A percentile compares a stretch with the other conserved stretches of the same genome.
Evolutionary conservation across 192 early-diverging fungal genomes (phyloP).

Genomic region (Kickxella alabastrina): DNA sequence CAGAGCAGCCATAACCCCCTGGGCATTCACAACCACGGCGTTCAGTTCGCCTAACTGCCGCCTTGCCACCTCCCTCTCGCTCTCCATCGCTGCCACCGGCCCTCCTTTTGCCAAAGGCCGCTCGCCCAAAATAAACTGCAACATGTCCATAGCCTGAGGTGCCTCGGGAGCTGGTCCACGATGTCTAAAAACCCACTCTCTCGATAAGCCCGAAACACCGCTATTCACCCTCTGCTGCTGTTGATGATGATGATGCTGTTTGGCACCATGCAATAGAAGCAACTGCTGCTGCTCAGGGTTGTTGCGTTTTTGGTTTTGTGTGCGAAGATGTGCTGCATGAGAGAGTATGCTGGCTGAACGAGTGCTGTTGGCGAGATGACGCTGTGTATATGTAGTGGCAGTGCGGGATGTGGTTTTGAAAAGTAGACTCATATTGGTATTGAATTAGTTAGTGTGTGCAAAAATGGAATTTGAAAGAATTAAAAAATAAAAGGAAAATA

Average conservation of each 20-base stretch:
- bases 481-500: conserved; percentile 5
- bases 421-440: no score
- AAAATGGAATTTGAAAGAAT: conserved; percentile 1
- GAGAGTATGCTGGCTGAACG: conserved; percentile 20
- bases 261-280: not conserved
- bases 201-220: no score
- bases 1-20: not conserved
- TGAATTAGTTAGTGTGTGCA: no score
- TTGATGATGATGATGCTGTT: conserved; percentile 8
- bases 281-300: not conserved
- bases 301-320: not conserved
- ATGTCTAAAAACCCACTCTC: conserved; percentile 5
- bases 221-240: no score
- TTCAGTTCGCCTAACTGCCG: not conserved
- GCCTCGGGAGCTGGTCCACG: conserved; percentile 6
- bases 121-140: conserved; percentile 24
- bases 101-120: conserved; percentile 12
- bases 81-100: not conserved
- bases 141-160: conserved; percentile 10
- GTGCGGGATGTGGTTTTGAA: no score
- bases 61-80: no score
- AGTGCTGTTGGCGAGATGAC: no score
- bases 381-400: no score
- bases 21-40: not conserved
- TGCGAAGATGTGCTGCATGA: conserved; percentile 2